Percentiles rank a stretch among this genome's conserved stretches.
Conservation (phyloP, 495 filamentous ascomycete species). For the Penicillium samsonianum region DNA sequence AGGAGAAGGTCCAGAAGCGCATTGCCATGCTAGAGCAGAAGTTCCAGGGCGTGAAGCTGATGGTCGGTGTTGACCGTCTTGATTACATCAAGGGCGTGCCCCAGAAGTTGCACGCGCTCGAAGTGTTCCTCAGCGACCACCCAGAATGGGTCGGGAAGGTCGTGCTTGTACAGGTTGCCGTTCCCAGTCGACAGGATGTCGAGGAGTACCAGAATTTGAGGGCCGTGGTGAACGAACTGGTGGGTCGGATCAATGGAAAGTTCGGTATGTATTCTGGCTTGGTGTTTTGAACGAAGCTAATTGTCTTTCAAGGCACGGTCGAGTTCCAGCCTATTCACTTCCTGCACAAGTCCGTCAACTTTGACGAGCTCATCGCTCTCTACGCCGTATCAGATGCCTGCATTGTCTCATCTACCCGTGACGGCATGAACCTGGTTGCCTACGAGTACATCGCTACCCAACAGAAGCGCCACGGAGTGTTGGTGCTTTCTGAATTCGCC, state of each 20-base stretch:
- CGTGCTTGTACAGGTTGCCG: constrained; percentile 94
- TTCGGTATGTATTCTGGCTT: constrained; percentile 59
- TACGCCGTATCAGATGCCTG: constrained; percentile 94
- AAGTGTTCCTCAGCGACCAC: constrained; percentile 94
- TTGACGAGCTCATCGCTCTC: constrained; percentile 89
- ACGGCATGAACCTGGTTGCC: constrained; percentile 98
- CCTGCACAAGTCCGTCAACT: constrained; percentile 89
- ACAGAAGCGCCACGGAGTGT: constrained; percentile 79
- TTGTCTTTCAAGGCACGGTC: constrained; percentile 62
- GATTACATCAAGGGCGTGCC: constrained; percentile 99
- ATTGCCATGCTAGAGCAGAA: constrained; percentile 84
- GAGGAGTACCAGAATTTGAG: constrained; percentile 97
- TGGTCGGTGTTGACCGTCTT: constrained; percentile 92
- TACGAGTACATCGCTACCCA: constrained; percentile 98
- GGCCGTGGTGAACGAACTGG: constrained; percentile 90
- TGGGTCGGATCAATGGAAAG: constrained; percentile 91
- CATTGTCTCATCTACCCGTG: constrained; percentile 92
- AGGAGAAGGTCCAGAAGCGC: constrained; percentile 80
- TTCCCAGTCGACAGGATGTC: constrained; percentile 90
- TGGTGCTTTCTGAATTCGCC: constrained; percentile 95
- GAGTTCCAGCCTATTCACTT: constrained; percentile 99
- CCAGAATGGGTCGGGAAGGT: constrained; percentile 98
- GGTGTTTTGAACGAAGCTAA: constrained; percentile 19
- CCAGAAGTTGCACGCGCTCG: constrained; percentile 92
- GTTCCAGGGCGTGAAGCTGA: constrained; percentile 93